Evolutionary conservation across 1,139 yeast genomes (phyloP).

Genomic region (Zygoascus meyerae): DNA sequence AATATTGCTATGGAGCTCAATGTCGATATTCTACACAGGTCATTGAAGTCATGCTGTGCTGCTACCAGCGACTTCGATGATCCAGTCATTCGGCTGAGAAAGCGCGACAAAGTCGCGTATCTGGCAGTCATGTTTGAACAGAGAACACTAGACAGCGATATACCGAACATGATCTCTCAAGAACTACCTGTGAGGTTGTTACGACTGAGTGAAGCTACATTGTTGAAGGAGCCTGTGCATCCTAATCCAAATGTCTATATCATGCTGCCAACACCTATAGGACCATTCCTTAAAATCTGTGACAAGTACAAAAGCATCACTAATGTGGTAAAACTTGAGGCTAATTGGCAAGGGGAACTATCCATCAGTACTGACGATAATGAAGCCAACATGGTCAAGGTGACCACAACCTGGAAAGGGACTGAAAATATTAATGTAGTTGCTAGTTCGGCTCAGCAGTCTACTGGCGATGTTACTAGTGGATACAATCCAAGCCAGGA

Average conservation of each 20-base stretch:
- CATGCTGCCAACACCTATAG: conserved; percentile 14
- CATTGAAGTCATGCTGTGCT: conserved; percentile 20
- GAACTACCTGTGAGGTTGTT: conserved; percentile 27
- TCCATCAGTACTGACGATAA: conserved; percentile 23
- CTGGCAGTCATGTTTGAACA: conserved; percentile 20
- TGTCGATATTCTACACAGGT: conserved; percentile 22
- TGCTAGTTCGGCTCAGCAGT: conserved; percentile 11
- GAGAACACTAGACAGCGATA: conserved; percentile 15
- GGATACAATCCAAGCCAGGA: conserved; percentile 6
- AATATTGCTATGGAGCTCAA: conserved; percentile 23
- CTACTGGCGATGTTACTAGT: conserved; percentile 4
- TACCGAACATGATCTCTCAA: conserved; percentile 23
- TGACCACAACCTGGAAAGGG: conserved; percentile 14
- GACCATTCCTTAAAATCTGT: conserved; percentile 18
- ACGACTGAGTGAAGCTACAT: conserved; percentile 15
- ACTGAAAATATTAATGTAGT: conserved; percentile 8
- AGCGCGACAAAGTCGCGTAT: conserved; percentile 23
- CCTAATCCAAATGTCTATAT: conserved; percentile 24
- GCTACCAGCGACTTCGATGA: conserved; percentile 15
- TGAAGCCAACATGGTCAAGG: conserved; percentile 18
- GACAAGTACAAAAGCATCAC: conserved; percentile 27
- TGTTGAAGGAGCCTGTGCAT: conserved; percentile 25
- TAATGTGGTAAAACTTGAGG: conserved; percentile 21
- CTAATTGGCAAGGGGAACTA: conserved; percentile 26
- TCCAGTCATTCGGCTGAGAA: conserved; percentile 21